Conservation (phyloP, 495 filamentous ascomycete species). For the Penicillium simplicissimum region DNA sequence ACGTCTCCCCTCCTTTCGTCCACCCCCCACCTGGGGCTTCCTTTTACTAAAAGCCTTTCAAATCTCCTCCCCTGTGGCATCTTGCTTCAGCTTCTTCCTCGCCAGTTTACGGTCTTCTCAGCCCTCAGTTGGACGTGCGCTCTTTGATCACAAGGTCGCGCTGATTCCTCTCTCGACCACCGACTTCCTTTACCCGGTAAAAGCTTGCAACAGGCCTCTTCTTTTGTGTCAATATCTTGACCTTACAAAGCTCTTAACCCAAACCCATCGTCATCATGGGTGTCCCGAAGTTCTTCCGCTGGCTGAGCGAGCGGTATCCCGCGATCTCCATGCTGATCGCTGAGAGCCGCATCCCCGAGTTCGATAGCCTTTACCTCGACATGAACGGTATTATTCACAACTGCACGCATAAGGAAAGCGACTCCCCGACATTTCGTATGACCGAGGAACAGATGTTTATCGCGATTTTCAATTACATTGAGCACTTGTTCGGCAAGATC, state of each 20-base stretch:
- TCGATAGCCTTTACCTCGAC: conserved; percentile 96
- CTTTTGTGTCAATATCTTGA: neutral
- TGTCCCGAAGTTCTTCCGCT: conserved; percentile 95
- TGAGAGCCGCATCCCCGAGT: conserved; percentile 98
- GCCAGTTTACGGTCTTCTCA: conserved; percentile 2
- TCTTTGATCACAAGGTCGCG: conserved; percentile 6
- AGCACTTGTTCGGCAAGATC: conserved; percentile 98
- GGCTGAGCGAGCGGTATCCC: conserved; percentile 98
- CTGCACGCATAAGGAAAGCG: conserved; percentile 95
- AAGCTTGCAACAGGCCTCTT: neutral
- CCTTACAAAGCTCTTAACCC: neutral
- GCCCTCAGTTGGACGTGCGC: neutral
- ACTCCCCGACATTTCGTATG: conserved; percentile 87
- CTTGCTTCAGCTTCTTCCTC: neutral
- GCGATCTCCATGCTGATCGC: conserved; percentile 98
- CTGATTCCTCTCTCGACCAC: neutral
- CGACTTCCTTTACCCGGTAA: neutral
- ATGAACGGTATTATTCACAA: conserved; percentile 99
- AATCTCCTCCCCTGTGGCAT: neutral
- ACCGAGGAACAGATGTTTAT: conserved; percentile 99
- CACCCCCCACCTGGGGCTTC: neutral
- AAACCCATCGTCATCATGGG: conserved; percentile 55
- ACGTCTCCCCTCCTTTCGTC: neutral
- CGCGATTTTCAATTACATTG: conserved; percentile 99
- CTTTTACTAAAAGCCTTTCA: neutral